Conservation (phyloP, 257 asterid genomes). For the Solanum pinnatisectum region DNA sequence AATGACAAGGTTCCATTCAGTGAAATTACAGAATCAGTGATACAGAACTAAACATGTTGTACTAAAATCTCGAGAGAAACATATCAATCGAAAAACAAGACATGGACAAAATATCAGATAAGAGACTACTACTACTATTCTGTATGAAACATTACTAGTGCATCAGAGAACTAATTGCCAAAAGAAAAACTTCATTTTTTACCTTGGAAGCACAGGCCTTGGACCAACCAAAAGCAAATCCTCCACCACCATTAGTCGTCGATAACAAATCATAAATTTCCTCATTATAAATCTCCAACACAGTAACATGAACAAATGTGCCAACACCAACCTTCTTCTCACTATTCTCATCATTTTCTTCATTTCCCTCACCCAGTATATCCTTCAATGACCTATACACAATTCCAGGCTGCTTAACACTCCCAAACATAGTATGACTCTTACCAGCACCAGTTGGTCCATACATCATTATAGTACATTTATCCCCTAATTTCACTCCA, state of each 20-base stretch:
- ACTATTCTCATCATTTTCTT: constrained; percentile 18
- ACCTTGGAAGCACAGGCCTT: constrained; percentile 81
- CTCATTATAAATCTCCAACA: constrained; percentile 85
- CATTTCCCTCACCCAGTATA: constrained; percentile 54
- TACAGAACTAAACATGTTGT: background rate
- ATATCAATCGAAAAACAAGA: background rate
- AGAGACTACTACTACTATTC: background rate
- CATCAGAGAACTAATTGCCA: background rate
- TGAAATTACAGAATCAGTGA: background rate
- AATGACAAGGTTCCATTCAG: background rate
- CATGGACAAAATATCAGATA: background rate
- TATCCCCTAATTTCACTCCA: constrained; percentile 72
- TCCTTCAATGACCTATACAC: constrained; percentile 73
- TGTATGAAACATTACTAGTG: background rate
- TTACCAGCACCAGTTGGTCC: constrained; percentile 97
- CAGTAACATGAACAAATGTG: constrained; percentile 80
- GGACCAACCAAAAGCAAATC: constrained; percentile 70
- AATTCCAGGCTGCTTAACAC: constrained; percentile 61
- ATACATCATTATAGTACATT: constrained; percentile 93
- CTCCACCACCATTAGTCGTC: constrained; percentile 43
- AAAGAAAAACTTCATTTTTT: background rate
- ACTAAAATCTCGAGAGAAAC: background rate
- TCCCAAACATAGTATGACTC: constrained; percentile 93
- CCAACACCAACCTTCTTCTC: constrained; percentile 40
- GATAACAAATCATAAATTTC: constrained; percentile 78